A percentile compares a stretch with the other conserved stretches of the same genome.
Evolutionary conservation across 73 alveolate genomes (phyloP).

Genomic region (Uronychia setigera): DNA sequence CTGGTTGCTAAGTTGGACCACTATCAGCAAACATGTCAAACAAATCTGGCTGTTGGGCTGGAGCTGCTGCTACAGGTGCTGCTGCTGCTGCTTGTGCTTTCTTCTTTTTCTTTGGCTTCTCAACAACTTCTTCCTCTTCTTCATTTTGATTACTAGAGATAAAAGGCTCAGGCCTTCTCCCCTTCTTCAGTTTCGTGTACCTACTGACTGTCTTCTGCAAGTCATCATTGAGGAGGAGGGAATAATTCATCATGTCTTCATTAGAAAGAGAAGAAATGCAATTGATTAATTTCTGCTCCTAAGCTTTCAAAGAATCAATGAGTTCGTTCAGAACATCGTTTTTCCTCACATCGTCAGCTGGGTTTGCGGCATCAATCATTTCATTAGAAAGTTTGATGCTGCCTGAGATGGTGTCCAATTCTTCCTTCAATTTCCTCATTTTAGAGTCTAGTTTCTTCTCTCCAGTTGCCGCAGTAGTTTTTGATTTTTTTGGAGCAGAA

Average conservation of each 20-base stretch:
- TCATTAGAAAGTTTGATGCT: slow-evolving; percentile 57
- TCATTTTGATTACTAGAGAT: slow-evolving; percentile 25
- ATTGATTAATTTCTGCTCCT: slow-evolving; percentile 59
- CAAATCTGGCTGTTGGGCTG: slow-evolving; percentile 4
- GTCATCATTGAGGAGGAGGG: slow-evolving; percentile 81
- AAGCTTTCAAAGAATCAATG: slow-evolving; percentile 36
- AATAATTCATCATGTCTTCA: slow-evolving; percentile 83
- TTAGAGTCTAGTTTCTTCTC: slow-evolving; percentile 7
- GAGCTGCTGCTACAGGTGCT: neutral
- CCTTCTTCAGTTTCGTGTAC: slow-evolving; percentile 76
- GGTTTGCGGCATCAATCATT: slow-evolving; percentile 64
- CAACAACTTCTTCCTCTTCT: slow-evolving; percentile 19
- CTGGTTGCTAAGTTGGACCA: neutral
- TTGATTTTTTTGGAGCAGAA: slow-evolving; percentile 3
- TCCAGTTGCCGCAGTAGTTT: neutral
- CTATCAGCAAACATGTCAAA: neutral
- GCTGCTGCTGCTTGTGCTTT: neutral
- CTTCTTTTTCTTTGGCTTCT: slow-evolving; percentile 1
- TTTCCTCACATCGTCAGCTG: slow-evolving; percentile 27
- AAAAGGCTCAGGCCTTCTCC: slow-evolving; percentile 77
- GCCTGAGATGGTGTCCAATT: slow-evolving; percentile 55
- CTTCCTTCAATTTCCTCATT: slow-evolving; percentile 33
- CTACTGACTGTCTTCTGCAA: slow-evolving; percentile 72
- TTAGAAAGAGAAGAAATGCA: slow-evolving; percentile 58
- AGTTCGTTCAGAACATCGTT: slow-evolving; percentile 59